Base-by-base conservation (phyloP, 805 yeast genomes). In the Ogataea corticis region DNA sequence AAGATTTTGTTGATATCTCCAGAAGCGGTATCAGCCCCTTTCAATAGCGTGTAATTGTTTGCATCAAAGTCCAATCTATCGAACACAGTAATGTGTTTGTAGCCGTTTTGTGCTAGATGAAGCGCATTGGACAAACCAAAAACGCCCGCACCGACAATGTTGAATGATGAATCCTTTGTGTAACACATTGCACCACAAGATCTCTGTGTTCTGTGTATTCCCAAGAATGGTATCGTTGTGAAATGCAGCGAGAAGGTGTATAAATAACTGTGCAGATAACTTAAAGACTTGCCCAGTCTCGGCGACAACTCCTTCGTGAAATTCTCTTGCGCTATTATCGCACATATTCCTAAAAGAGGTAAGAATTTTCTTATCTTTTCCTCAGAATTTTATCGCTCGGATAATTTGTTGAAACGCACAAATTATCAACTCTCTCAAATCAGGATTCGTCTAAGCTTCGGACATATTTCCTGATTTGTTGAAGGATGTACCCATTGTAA, bases 91-190 rank as follows among this genome's bases (percentile, higher is more conserved):
- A 73, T 59, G 38, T 70, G 52, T 2, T 38, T 53, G 48, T 67
- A 71, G 0, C 75, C 75, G 11, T 54, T 54, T 33, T 63, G 49
- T 1, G 66, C 61, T 17, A 77, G 62, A 34, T 74, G 68, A n/a
- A 67, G 63, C 4, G 80, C 79, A 3, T 72, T 66, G 18, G 81
- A 73, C 14, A 78, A 61, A 1, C 83, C 83, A 56, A 75, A 77
- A 10, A 73, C 78, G 31, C 83, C 83, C 5, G 78, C 72, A n/a
- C 83, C 83, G 11, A 76, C 69, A 28, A 78, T 65, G 29, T 71
- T 61, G 30, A 76, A 67, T 2, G 48, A 40, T 6, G 58, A 52
- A 15, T 54, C 53, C 18, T 54, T 57, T 4, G 27, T 23, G 19
- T 38, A 27, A 14, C 37, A 19, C 43, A 45, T 48, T 23, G 17